Conservation (phyloP, 768 basidiomycete species). For the Tricholoma furcatifolium region DNA sequence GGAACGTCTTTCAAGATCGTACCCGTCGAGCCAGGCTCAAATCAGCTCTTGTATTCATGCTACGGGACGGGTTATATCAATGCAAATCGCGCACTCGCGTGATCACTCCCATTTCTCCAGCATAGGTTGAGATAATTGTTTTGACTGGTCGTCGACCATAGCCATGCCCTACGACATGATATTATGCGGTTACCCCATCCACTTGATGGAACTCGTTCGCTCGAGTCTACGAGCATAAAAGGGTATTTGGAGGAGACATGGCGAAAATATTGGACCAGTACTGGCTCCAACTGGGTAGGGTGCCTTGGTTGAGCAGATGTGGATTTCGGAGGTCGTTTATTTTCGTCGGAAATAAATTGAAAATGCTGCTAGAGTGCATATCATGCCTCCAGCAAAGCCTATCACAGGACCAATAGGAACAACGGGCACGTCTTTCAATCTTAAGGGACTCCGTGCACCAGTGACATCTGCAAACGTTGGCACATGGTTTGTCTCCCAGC, state of each 20-base stretch:
- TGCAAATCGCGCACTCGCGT: conserved; percentile 71
- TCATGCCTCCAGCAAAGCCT: conserved; percentile 43
- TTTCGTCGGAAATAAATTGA: conserved; percentile 23
- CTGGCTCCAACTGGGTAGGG: no score
- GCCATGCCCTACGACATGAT: not conserved
- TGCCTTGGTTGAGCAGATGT: no score
- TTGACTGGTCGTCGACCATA: not conserved
- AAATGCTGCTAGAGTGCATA: conserved; percentile 25
- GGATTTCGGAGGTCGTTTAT: conserved; percentile 16
- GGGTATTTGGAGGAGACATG: no score
- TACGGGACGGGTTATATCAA: conserved; percentile 93
- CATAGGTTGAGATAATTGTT: not conserved
- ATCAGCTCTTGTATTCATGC: conserved; percentile 81
- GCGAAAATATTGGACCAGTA: no score
- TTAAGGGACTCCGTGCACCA: conserved; percentile 14
- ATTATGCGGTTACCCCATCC: not conserved
- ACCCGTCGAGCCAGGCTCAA: conserved; percentile 49
- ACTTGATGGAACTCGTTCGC: no score
- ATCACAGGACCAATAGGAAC: conserved; percentile 29
- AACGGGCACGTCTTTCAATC: conserved; percentile 18
- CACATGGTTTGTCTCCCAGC: conserved; percentile 73
- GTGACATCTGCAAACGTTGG: conserved; percentile 43
- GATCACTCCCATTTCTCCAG: not conserved
- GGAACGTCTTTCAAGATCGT: conserved; percentile 93
- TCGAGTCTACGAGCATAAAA: not conserved